phyloP scores from a whole-genome alignment of 805 yeast species.

The Ogataea thermomethanolica region DNA sequence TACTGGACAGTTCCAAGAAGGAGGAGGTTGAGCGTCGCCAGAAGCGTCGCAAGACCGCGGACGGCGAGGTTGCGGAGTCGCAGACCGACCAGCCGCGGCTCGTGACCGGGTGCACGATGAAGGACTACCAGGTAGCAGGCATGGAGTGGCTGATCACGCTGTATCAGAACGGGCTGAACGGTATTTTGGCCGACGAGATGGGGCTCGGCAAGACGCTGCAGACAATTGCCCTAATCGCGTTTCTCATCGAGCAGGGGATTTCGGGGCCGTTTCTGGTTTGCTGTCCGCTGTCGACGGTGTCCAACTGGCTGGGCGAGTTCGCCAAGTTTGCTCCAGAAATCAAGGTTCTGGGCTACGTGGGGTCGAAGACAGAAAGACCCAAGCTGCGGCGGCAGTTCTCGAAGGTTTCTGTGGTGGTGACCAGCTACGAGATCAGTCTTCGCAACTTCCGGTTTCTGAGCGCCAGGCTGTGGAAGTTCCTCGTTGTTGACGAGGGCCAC shows the following conservation, averaged over 20 bases:
- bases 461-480: constrained; percentile 65
- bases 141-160: constrained; percentile 85
- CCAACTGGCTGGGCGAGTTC: constrained; percentile 81
- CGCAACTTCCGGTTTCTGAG: constrained; percentile 59
- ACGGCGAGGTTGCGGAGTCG: constrained; percentile 14
- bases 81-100: constrained; percentile 48
- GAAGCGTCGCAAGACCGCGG: constrained; percentile 16
- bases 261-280: constrained; percentile 75
- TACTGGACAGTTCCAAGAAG: constrained; percentile 47
- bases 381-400: constrained; percentile 34
- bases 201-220: constrained; percentile 94
- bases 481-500: constrained; percentile 96
- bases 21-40: constrained; percentile 26
- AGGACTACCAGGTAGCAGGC: constrained; percentile 86
- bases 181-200: constrained; percentile 97
- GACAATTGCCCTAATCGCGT: constrained; percentile 74
- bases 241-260: constrained; percentile 73
- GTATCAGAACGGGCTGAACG: constrained; percentile 91
- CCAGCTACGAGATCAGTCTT: constrained; percentile 79
- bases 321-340: constrained; percentile 67
- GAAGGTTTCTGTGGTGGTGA: constrained; percentile 54
- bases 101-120: constrained; percentile 57
- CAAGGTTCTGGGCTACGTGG: constrained; percentile 61
- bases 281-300: constrained; percentile 80
- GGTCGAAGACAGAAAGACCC: constrained; percentile 55